Percentiles rank a stretch among this genome's conserved stretches.
These are phyloP conservation scores for Crithidia fasciculata DNA, from an alignment of 208 protist species.

Conservation along the genomic window DNA sequence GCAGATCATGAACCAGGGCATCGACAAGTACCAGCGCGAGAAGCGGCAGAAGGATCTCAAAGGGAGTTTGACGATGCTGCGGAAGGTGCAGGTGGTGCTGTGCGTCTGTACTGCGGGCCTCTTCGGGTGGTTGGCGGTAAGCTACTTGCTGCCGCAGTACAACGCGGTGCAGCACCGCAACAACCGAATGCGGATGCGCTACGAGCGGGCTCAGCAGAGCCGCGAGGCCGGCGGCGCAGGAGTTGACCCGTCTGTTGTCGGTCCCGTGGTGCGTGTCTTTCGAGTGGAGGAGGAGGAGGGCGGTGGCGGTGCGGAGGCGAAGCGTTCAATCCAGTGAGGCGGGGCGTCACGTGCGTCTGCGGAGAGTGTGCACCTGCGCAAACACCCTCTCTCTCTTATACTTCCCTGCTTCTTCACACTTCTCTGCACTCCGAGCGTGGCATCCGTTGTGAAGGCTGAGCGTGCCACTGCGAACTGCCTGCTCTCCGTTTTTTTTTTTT, in stretches of 20 bases:
- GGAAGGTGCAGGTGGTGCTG: slow-evolving; percentile 54
- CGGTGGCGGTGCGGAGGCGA: not conserved
- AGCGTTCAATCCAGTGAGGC: slow-evolving; percentile 10
- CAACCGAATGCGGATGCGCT: slow-evolving; percentile 58
- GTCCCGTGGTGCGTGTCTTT: slow-evolving; percentile 32
- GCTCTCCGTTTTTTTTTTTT: no score
- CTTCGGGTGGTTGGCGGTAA: slow-evolving; percentile 48
- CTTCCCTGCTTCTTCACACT: not conserved
- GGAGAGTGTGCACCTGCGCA: not conserved
- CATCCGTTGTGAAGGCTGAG: no score
- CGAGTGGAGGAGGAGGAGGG: slow-evolving; percentile 15
- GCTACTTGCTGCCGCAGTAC: slow-evolving; percentile 76
- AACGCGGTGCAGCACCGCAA: slow-evolving; percentile 74
- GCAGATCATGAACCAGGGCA: slow-evolving; percentile 83
- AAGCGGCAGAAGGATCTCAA: slow-evolving; percentile 65
- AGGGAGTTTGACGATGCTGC: slow-evolving; percentile 57
- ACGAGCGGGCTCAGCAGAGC: slow-evolving; percentile 55
- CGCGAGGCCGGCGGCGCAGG: not conserved
- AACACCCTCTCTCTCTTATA: not conserved
- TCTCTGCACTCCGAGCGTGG: not conserved
- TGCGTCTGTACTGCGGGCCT: slow-evolving; percentile 43
- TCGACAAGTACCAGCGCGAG: slow-evolving; percentile 65
- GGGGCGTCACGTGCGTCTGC: not conserved
- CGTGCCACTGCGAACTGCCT: no score
- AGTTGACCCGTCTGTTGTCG: not conserved